Conservation (phyloP, 345 rosid species). For the Bruguiera parviflora region DNA sequence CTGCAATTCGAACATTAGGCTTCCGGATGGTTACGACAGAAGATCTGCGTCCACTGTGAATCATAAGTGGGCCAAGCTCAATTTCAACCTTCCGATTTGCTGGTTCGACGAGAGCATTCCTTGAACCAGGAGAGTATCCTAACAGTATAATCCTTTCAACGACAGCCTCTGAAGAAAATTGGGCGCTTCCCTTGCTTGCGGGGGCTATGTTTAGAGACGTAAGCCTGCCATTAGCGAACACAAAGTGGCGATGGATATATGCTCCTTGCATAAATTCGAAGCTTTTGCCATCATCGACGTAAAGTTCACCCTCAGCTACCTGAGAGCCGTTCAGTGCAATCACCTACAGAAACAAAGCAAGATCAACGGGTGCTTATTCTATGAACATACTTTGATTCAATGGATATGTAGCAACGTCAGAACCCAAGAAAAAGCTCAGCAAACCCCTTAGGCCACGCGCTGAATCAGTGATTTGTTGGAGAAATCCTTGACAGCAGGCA, state of each 20-base stretch:
- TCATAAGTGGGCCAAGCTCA: constrained; percentile 61
- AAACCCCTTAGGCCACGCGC: not conserved
- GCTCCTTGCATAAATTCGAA: constrained; percentile 66
- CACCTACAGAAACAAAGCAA: constrained; percentile 42
- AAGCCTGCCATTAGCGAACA: constrained; percentile 67
- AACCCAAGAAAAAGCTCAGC: not conserved
- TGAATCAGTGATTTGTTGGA: too few relatives aligned
- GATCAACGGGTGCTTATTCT: not conserved
- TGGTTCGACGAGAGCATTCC: constrained; percentile 64
- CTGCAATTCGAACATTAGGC: constrained; percentile 69
- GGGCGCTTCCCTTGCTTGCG: constrained; percentile 27
- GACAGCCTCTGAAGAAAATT: constrained; percentile 50
- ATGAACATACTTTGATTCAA: too few relatives aligned
- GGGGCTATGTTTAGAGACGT: constrained; percentile 49
- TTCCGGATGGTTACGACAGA: constrained; percentile 68
- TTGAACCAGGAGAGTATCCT: constrained; percentile 48
- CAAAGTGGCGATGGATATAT: constrained; percentile 71
- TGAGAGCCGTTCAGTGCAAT: constrained; percentile 86
- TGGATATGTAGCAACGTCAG: too few relatives aligned
- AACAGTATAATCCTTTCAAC: constrained; percentile 80
- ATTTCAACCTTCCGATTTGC: constrained; percentile 52
- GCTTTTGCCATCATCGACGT: constrained; percentile 87
- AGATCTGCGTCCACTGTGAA: constrained; percentile 39
- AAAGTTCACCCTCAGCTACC: constrained; percentile 91
- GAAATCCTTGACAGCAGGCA: too few relatives aligned